phyloP scores from a whole-genome alignment of 495 filamentous ascomycete species.

The Hypoxylon crocopeplum region DNA sequence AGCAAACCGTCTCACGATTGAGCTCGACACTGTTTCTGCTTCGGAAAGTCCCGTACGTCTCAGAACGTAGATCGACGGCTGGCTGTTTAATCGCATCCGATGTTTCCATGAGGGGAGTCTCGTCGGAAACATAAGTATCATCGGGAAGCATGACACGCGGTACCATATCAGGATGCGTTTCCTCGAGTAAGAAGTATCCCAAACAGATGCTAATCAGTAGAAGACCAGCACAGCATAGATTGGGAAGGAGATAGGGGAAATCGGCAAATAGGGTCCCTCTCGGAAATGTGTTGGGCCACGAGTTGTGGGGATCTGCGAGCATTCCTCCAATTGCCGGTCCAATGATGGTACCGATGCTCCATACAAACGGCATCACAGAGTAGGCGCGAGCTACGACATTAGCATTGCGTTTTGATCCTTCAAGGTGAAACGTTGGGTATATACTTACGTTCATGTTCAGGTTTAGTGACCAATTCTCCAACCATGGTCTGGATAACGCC shows the following conservation, averaged over 20 bases:
- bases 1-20: constrained; percentile 46
- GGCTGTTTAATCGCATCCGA: constrained; percentile 73
- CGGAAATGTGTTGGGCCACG: constrained; percentile 71
- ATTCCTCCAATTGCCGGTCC: constrained; percentile 82
- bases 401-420: constrained; percentile 20
- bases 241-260: constrained; percentile 85
- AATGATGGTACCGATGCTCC: constrained; percentile 84
- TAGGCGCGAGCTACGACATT: constrained; percentile 70
- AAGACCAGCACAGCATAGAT: constrained; percentile 75
- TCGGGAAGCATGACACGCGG: constrained; percentile 61
- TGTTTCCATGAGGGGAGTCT: constrained; percentile 75
- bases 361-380: constrained; percentile 86
- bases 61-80: constrained; percentile 71
- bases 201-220: constrained; percentile 75
- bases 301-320: constrained; percentile 74
- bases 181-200: constrained; percentile 75
- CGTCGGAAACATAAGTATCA: constrained; percentile 61
- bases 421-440: not conserved
- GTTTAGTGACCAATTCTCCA: constrained; percentile 77
- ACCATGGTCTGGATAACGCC: constrained; percentile 95
- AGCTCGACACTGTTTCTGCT: constrained; percentile 59
- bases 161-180: constrained; percentile 83
- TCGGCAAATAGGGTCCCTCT: constrained; percentile 68
- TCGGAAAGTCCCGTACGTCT: constrained; percentile 82
- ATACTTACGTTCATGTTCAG: constrained; percentile 80